Percentiles rank a stretch among this genome's conserved stretches.
These are phyloP conservation scores for Elaeagnus macrophylla DNA, from an alignment of 306 rosid species.

Conservation along the genomic window DNA sequence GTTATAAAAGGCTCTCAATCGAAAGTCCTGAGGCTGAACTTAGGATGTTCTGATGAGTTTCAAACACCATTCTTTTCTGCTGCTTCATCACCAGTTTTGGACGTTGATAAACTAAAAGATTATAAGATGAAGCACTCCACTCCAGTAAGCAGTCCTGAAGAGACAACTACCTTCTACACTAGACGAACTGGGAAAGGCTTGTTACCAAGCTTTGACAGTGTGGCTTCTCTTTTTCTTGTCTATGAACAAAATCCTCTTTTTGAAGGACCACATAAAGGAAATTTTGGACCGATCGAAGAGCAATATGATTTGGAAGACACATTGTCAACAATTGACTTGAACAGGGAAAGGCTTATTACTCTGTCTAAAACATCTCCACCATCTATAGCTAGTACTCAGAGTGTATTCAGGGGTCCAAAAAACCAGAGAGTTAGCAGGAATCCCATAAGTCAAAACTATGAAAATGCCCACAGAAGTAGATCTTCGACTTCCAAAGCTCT, in stretches of 20 bases:
- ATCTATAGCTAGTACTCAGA: constrained; percentile 28
- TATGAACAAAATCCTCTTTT: constrained; percentile 79
- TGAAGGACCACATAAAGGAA: constrained; percentile 34
- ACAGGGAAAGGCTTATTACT: constrained; percentile 37
- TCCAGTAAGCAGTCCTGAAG: constrained; percentile 85
- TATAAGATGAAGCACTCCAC: constrained; percentile 69
- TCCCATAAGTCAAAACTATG: constrained; percentile 22
- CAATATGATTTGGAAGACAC: constrained; percentile 31
- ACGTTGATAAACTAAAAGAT: constrained; percentile 36
- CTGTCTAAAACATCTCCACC: constrained; percentile 28
- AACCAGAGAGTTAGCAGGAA: constrained; percentile 42
- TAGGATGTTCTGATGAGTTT: constrained; percentile 56
- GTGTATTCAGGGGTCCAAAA: constrained; percentile 48
- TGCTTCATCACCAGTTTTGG: constrained; percentile 52
- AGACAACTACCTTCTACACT: constrained; percentile 42
- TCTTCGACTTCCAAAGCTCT: constrained; percentile 47
- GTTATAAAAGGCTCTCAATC: constrained; percentile 72
- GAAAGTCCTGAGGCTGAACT: constrained; percentile 75
- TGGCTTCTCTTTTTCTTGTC: constrained; percentile 53
- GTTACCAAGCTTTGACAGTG: constrained; percentile 47
- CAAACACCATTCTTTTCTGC: constrained; percentile 79
- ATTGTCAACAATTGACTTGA: constrained; percentile 31
- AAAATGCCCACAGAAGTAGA: constrained; percentile 23
- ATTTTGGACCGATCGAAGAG: constrained; percentile 23
- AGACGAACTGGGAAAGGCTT: constrained; percentile 50